Evolutionary conservation across 2,329 filamentous ascomycete species (phyloP), one percentile per base, ranked within the genome.

Genomic region (Pyrenophora tritici-repentis): DNA sequence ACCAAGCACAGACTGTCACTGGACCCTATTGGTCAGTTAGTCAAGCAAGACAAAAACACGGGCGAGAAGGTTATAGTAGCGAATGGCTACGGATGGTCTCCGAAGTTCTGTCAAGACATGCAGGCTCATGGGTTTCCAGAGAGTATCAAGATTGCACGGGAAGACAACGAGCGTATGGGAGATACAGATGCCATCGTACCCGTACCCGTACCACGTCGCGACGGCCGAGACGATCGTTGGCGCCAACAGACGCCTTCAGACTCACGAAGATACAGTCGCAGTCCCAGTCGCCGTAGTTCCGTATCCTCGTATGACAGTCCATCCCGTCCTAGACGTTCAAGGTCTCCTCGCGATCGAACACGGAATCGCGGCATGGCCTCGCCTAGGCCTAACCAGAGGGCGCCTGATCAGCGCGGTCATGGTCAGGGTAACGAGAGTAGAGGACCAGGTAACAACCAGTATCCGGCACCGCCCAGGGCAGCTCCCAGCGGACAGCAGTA

Each of bases 71-170:
- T 86, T 6, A 79, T 81, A 6, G 86, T 86, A 1, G 86, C 90
- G 56, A 90, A 88, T 1, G 95, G 95, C 71, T 95, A 95, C 68
- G 91, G 91, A 54, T 96, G 91, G 91, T 93, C 90, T 4, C 82
- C 83, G 33, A 78, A 79, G 1, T 94, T 96, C 61, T 95, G 90
- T 68, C 80, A 90, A 59, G 89, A 88, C 66, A 94, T 94, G 88
- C 90, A 87, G 48, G 61, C 60, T n/a, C 47, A 66, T 5, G 61
- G 58, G 2, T 34, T 67, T 6, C 67, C 67, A 8, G 55, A 63
- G 29, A 59, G 41, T 5, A 62, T 70, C 17, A 55, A 55, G 16
- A 58, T 57, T 12, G 53, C 55, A 20, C 58, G 68, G 14, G 62
- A 67, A 18, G 58, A 61, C 31, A 41, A 43, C 13, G 47, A 57